These are phyloP conservation scores for Puccinia polysora DNA, from an alignment of 1,284 basidiomycete species.

Conservation along the genomic window DNA sequence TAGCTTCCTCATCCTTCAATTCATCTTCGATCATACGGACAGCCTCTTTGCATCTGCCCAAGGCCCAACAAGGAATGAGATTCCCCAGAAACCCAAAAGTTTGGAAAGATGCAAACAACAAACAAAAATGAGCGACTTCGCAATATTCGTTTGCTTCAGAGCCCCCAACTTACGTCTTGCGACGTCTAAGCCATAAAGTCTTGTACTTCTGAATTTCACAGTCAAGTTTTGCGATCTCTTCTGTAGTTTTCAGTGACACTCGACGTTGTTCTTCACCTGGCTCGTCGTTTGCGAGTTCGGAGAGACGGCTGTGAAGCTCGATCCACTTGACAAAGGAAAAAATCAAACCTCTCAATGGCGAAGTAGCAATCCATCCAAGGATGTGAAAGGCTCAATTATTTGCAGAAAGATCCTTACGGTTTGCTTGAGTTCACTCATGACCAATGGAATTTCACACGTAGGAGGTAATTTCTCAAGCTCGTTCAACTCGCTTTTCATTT, in stretches of 20 bases:
- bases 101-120: not conserved
- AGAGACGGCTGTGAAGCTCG: slow-evolving; percentile 29
- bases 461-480: slow-evolving; percentile 23
- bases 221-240: slow-evolving; percentile 18
- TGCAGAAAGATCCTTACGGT: not conserved
- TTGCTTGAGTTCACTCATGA: slow-evolving; percentile 26
- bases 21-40: slow-evolving; percentile 11
- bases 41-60: slow-evolving; percentile 24
- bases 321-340: slow-evolving; percentile 24
- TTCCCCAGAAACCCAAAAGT: too few species aligned
- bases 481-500: slow-evolving; percentile 7
- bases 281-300: not conserved
- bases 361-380: too few species aligned
- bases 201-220: slow-evolving; percentile 23
- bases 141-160: not conserved
- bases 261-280: not conserved
- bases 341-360: not conserved
- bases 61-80: not conserved
- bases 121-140: not conserved
- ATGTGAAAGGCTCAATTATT: not conserved
- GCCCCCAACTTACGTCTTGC: slow-evolving; percentile 17
- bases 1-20: slow-evolving; percentile 6
- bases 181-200: slow-evolving; percentile 11
- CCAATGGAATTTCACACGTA: slow-evolving; percentile 13
- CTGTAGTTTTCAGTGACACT: not conserved